Evolutionary conservation across 2,329 filamentous ascomycete genomes (phyloP).

Genomic region (Emergomyces orientalis): DNA sequence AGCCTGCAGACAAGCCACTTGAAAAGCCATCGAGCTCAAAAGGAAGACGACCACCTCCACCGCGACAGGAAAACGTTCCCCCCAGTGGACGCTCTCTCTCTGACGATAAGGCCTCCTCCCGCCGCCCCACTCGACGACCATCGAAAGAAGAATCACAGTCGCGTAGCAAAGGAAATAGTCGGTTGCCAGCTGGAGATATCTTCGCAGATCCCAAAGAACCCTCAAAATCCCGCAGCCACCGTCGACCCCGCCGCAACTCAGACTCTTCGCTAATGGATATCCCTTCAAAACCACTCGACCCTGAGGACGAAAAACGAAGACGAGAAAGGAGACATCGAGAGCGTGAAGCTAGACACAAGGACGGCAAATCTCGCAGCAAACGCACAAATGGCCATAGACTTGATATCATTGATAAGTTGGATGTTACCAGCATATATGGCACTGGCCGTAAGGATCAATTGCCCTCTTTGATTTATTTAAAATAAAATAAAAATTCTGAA

Average conservation of each 20-base stretch:
- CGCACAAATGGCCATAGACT: slow-evolving; percentile 42
- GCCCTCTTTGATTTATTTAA: too few relatives aligned
- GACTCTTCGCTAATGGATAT: slow-evolving; percentile 53
- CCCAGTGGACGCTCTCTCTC: slow-evolving; percentile 14
- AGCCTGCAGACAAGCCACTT: slow-evolving; percentile 24
- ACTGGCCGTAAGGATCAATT: slow-evolving; percentile 62
- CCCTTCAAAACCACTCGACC: slow-evolving; percentile 39
- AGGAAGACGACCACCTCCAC: slow-evolving; percentile 22
- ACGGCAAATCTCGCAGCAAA: slow-evolving; percentile 30
- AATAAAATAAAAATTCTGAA: background rate
- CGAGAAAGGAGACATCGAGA: slow-evolving; percentile 42
- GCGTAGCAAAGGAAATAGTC: slow-evolving; percentile 22
- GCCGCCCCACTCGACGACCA: slow-evolving; percentile 17
- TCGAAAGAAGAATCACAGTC: slow-evolving; percentile 16
- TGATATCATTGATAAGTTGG: slow-evolving; percentile 92
- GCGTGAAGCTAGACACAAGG: slow-evolving; percentile 37
- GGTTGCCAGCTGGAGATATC: slow-evolving; percentile 31
- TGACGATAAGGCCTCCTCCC: slow-evolving; percentile 5
- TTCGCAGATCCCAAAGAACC: slow-evolving; percentile 38
- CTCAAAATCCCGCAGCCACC: slow-evolving; percentile 25
- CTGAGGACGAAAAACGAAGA: slow-evolving; percentile 43
- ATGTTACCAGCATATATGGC: slow-evolving; percentile 92
- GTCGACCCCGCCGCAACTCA: slow-evolving; percentile 50
- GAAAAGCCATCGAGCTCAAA: slow-evolving; percentile 24
- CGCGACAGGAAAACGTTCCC: slow-evolving; percentile 28